Conservation (phyloP, 192 early-diverging fungal genomes). For the Rhizophagus clarus region DNA sequence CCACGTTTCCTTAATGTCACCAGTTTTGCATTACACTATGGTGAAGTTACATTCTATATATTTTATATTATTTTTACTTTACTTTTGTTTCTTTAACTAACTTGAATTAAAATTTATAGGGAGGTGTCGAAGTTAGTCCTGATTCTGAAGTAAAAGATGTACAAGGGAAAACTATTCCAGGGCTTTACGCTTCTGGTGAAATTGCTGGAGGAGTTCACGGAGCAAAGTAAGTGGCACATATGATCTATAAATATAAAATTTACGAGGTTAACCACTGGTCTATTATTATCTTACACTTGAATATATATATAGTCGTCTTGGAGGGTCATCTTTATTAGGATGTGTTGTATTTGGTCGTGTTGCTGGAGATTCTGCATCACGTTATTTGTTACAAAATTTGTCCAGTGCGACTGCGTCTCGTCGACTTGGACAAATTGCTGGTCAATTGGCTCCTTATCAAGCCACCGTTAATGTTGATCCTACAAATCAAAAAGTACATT, state of each 20-base stretch:
- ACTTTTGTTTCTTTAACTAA: background rate
- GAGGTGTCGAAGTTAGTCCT: slow-evolving; percentile 83
- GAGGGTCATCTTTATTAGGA: slow-evolving; percentile 89
- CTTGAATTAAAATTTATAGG: slow-evolving; percentile 52
- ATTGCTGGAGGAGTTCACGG: slow-evolving; percentile 96
- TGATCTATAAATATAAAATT: background rate
- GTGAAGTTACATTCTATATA: slow-evolving; percentile 32
- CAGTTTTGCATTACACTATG: slow-evolving; percentile 89
- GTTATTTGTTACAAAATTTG: slow-evolving; percentile 59
- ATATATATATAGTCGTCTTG: slow-evolving; percentile 35
- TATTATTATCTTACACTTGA: background rate
- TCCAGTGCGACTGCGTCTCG: slow-evolving; percentile 53
- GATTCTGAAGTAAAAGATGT: slow-evolving; percentile 61
- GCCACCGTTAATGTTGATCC: slow-evolving; percentile 53
- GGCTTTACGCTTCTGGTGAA: slow-evolving; percentile 90
- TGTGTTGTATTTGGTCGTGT: slow-evolving; percentile 97
- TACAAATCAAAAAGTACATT: slow-evolving; percentile 45
- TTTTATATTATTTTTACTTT: background rate
- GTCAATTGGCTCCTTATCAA: slow-evolving; percentile 65
- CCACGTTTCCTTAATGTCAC: slow-evolving; percentile 73
- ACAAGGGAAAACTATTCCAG: slow-evolving; percentile 65
- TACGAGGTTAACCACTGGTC: background rate
- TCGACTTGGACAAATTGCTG: slow-evolving; percentile 68
- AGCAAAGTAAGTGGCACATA: slow-evolving; percentile 51
- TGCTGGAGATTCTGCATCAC: slow-evolving; percentile 73